Evolutionary conservation across 768 basidiomycete genomes (phyloP), one percentile per base, ranked within the genome.

Genomic region (Scleroderma citrinum): DNA sequence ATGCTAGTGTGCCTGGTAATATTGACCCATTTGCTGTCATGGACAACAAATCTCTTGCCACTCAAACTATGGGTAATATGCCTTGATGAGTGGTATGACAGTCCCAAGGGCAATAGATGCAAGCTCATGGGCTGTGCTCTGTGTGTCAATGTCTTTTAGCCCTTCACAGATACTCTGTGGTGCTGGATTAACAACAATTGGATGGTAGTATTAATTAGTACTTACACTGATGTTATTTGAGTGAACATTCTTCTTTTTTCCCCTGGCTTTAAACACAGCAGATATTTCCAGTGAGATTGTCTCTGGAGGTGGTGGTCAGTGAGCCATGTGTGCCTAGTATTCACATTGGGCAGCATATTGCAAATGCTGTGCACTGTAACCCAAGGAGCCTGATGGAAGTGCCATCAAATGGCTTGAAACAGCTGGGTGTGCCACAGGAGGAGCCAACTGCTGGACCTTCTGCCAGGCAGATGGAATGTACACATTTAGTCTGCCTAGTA

Each of bases 141-240:
- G 41, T 5, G 26, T 24, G 30, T 50, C 26, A 30, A 50, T 13
- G 21, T 50, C 43, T 30, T 38, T 37, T 23, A 20, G 23, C 20
- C 49, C 49, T 30, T 50, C 43, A 20, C 42, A 50, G 35, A 50
- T 50, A 19, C 35, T 49, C 48, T 49, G 34, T 34, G n/a, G 21
- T 26, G 32, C 14, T 48, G 10, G n/a, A 49, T 43, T 12, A 49
- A 36, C 32, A 44, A 14, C 32, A 8, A 16, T 2, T 16, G 10
- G 23, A 36, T 17, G 5, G 24, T 34, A 16, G 12, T 8, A 31
- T 16, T n/a, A 20, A 42, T 34, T 44, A 36, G 12, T 10, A 49
- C 42, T 12, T 49, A 49, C 32, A n/a, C 41, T 34, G 42, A 49
- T 36, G 35, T 36, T 36, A 34, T 38, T 24, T 14, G 32, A 30